Evolutionary conservation across 2,329 filamentous ascomycete species (phyloP).

Genomic region (Magnaporthiopsis incrustans): DNA sequence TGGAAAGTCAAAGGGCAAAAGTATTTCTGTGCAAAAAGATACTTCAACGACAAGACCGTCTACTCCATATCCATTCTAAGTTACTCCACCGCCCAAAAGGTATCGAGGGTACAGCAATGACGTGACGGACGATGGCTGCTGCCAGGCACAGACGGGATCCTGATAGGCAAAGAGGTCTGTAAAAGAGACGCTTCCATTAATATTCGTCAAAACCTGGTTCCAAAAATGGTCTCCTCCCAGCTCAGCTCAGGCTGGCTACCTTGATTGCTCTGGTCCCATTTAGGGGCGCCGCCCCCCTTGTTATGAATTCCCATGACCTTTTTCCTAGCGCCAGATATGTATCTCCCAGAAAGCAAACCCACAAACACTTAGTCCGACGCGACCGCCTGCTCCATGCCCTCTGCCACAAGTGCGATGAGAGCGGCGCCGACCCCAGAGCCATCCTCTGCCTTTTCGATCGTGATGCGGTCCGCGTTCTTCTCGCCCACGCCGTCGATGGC

Average conservation of each 20-base stretch:
- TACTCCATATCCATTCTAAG: no score
- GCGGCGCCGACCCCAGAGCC: slow-evolving; percentile 93
- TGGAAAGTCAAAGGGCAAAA: no score
- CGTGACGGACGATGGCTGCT: no score
- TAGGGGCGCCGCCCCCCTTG: not conserved
- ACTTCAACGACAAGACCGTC: no score
- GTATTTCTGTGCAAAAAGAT: no score
- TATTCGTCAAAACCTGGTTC: slow-evolving; percentile 1
- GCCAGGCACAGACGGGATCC: no score
- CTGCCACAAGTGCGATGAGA: slow-evolving; percentile 85
- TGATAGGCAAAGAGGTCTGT: not conserved
- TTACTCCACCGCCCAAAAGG: no score
- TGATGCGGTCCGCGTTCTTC: slow-evolving; percentile 73
- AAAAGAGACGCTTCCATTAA: not conserved
- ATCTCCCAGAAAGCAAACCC: slow-evolving; percentile 4
- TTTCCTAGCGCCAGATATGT: slow-evolving; percentile 7
- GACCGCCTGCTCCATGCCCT: slow-evolving; percentile 49
- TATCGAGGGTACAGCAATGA: no score
- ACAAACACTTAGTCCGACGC: not conserved
- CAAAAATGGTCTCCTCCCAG: not conserved
- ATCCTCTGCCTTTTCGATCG: slow-evolving; percentile 95
- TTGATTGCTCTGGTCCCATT: not conserved
- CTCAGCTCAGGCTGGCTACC: not conserved
- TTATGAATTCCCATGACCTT: not conserved
- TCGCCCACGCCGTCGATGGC: slow-evolving; percentile 70